These are phyloP conservation scores for Diaporthe citrichinensis DNA, from an alignment of 2,329 filamentous ascomycete species.

Conservation along the genomic window DNA sequence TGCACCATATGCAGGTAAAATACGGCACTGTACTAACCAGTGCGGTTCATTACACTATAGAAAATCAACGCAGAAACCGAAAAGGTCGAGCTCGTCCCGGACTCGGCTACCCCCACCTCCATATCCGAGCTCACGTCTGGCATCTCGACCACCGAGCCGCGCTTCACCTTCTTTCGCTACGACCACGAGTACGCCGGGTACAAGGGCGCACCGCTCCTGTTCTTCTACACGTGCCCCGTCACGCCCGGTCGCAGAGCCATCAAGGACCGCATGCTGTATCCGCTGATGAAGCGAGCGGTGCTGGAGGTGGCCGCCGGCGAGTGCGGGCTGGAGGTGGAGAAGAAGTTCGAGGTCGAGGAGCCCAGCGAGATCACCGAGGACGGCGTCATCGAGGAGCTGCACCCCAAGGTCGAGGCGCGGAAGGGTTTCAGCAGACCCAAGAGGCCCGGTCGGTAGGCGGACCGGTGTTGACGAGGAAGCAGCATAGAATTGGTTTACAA, in stretches of 20 bases:
- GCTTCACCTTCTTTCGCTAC: conserved; percentile 84
- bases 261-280: conserved; percentile 89
- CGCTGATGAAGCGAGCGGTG: conserved; percentile 77
- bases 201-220: conserved; percentile 74
- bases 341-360: conserved; percentile 78
- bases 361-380: conserved; percentile 79
- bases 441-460: conserved; percentile 75
- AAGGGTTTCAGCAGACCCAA: conserved; percentile 83
- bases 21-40: conserved; percentile 10
- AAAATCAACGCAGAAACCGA: conserved; percentile 81
- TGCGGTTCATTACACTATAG: conserved; percentile 54
- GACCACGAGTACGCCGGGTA: conserved; percentile 67
- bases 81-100: conserved; percentile 74
- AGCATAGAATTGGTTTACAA: neutral
- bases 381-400: conserved; percentile 75
- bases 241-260: conserved; percentile 76
- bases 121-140: conserved; percentile 69
- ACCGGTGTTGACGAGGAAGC: neutral
- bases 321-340: conserved; percentile 76
- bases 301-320: conserved; percentile 76
- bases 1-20: too few species aligned
- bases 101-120: conserved; percentile 65
- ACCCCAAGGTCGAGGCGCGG: conserved; percentile 75
- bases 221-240: conserved; percentile 86
- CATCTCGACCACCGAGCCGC: conserved; percentile 78